phyloP scores from a whole-genome alignment of 345 rosid genomes.

The Ceriops zippeliana region DNA sequence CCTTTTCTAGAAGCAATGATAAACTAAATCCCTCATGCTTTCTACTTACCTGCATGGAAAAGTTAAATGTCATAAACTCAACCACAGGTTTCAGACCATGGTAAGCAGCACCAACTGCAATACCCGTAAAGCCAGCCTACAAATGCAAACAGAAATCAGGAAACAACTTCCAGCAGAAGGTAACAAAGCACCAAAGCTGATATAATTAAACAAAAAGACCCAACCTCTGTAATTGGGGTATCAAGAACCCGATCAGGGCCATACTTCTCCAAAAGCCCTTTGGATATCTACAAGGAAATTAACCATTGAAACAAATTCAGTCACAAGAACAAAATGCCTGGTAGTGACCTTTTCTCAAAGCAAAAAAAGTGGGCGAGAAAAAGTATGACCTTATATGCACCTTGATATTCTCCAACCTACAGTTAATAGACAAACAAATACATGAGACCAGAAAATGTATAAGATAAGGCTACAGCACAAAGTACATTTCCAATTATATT shows the following conservation, averaged over 20 bases:
- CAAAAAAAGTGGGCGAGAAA: background rate
- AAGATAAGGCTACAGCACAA: background rate
- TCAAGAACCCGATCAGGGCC: conserved; percentile 93
- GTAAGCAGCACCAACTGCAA: conserved; percentile 96
- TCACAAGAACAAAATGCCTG: background rate
- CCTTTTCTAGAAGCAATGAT: too few species aligned
- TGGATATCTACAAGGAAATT: conserved; percentile 46
- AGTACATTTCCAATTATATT: conserved; percentile 1
- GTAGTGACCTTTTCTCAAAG: background rate
- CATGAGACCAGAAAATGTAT: conserved; percentile 7
- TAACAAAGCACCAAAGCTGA: background rate
- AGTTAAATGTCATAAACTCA: conserved; percentile 95
- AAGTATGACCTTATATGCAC: conserved; percentile 89
- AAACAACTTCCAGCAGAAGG: background rate
- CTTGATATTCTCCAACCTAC: conserved; percentile 98
- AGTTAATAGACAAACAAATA: conserved; percentile 11
- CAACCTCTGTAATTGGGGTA: conserved; percentile 94
- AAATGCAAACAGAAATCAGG: conserved; percentile 11
- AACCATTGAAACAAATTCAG: conserved; percentile 6
- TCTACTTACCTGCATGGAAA: conserved; percentile 79
- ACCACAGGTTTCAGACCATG: conserved; percentile 78
- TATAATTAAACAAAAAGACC: conserved; percentile 2
- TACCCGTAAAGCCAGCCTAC: conserved; percentile 96
- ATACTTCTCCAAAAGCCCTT: conserved; percentile 78
- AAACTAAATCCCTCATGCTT: too few species aligned